These are phyloP conservation scores for Pestalotiopsis sp. DNA, from an alignment of 2,329 filamentous ascomycete species.

Conservation along the genomic window DNA sequence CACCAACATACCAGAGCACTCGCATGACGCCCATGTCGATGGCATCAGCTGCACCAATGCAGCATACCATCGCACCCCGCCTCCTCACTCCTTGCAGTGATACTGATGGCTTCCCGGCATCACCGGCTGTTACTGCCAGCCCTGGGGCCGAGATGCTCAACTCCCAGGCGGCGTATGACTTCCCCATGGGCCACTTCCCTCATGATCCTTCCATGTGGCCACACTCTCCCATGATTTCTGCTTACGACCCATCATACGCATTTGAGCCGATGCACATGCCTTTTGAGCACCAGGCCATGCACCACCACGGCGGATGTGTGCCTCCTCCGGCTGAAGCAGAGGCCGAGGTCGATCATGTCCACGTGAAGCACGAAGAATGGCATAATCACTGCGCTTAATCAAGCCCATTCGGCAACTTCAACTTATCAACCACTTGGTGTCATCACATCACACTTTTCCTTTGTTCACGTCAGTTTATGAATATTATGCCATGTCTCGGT, in stretches of 20 bases:
- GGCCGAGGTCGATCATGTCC: constrained; percentile 26
- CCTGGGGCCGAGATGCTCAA: constrained; percentile 35
- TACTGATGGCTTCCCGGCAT: constrained; percentile 38
- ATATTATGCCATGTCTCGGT: neutral
- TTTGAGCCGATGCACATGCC: constrained; percentile 37
- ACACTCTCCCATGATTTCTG: constrained; percentile 37
- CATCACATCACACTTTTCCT: neutral
- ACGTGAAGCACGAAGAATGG: constrained; percentile 40
- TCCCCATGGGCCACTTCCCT: constrained; percentile 28
- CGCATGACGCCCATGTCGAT: constrained; percentile 32
- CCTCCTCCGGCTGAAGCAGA: constrained; percentile 27
- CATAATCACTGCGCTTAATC: constrained; percentile 22
- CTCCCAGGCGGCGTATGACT: constrained; percentile 31
- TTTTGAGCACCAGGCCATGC: constrained; percentile 33
- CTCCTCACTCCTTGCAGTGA: constrained; percentile 59
- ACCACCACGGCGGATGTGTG: constrained; percentile 28
- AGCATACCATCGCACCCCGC: constrained; percentile 35
- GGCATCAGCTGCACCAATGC: constrained; percentile 24
- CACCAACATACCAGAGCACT: constrained; percentile 29
- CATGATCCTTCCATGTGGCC: constrained; percentile 33
- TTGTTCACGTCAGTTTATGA: neutral
- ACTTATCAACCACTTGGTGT: neutral
- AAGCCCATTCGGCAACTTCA: neutral
- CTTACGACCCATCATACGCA: constrained; percentile 44
- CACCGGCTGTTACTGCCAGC: constrained; percentile 33